Percentiles rank a stretch among this genome's conserved stretches.
These are phyloP conservation scores for Aspergillus brasiliensis DNA, from an alignment of 2,329 filamentous ascomycete genomes.

Conservation along the genomic window DNA sequence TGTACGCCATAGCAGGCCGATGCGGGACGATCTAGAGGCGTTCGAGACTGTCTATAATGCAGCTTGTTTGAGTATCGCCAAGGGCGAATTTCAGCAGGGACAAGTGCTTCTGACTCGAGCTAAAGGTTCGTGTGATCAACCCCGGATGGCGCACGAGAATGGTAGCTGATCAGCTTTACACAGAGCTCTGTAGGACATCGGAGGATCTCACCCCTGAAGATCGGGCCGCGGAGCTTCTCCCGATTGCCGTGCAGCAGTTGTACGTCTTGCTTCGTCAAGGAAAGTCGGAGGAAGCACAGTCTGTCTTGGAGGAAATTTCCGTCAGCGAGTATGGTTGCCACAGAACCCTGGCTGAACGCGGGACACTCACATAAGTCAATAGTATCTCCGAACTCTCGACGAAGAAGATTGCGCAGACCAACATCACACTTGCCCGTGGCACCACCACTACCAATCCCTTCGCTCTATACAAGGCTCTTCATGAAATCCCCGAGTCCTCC, in stretches of 20 bases:
- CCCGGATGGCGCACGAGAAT: not conserved
- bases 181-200: conserved; percentile 61
- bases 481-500: conserved; percentile 49
- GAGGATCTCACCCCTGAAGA: conserved; percentile 63
- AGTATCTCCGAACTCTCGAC: conserved; percentile 62
- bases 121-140: conserved; percentile 45
- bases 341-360: not conserved
- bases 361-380: conserved; percentile 14
- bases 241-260: conserved; percentile 63
- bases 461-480: conserved; percentile 58
- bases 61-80: conserved; percentile 63
- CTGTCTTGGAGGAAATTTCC: conserved; percentile 54
- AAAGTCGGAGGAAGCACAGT: conserved; percentile 58
- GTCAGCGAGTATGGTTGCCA: conserved; percentile 49
- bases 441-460: conserved; percentile 56
- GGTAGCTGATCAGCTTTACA: not conserved
- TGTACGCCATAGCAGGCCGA: conserved; percentile 56
- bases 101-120: conserved; percentile 62
- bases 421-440: conserved; percentile 53
- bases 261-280: conserved; percentile 60
- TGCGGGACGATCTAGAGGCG: conserved; percentile 61
- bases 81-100: conserved; percentile 60
- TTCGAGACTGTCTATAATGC: conserved; percentile 69
- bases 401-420: conserved; percentile 62
- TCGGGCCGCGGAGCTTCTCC: conserved; percentile 60